phyloP scores from a whole-genome alignment of 768 basidiomycete species.

The Agaricus sinodeliciosus region DNA sequence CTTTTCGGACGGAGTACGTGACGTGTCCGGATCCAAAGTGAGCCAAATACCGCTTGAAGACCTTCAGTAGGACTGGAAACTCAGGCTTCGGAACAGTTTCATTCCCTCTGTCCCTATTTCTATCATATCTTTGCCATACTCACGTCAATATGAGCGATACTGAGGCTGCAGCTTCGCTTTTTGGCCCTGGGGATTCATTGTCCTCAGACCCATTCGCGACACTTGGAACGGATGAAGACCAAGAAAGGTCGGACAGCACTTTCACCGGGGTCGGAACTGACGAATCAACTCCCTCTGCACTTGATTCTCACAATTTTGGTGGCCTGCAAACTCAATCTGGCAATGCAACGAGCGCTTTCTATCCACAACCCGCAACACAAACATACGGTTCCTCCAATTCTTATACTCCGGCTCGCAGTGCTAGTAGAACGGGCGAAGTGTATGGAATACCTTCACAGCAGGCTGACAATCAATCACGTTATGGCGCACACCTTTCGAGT shows the following conservation, averaged over 20 bases:
- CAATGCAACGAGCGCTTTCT: background rate
- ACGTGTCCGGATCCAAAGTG: slow-evolving; percentile 14
- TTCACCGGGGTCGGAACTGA: background rate
- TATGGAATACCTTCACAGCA: background rate
- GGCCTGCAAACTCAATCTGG: background rate
- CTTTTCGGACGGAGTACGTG: slow-evolving; percentile 4
- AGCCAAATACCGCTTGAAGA: slow-evolving; percentile 12
- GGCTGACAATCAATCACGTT: background rate
- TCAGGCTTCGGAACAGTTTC: background rate
- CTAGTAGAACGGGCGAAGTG: background rate
- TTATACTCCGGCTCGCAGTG: background rate
- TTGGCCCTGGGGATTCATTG: slow-evolving; percentile 57
- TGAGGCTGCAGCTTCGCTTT: slow-evolving; percentile 78
- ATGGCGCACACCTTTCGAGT: background rate
- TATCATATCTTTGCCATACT: background rate
- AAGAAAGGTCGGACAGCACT: slow-evolving; percentile 8
- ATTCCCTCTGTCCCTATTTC: background rate
- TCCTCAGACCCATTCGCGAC: slow-evolving; percentile 56
- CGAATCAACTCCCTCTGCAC: background rate
- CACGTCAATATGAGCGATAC: slow-evolving; percentile 46
- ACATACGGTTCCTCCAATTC: background rate
- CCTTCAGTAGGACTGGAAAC: background rate
- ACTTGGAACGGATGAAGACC: slow-evolving; percentile 31
- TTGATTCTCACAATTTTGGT: background rate
- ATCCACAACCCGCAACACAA: background rate